Evolutionary conservation across 179 eudicot species (phyloP).

Genomic region (Spinacia oleracea): DNA sequence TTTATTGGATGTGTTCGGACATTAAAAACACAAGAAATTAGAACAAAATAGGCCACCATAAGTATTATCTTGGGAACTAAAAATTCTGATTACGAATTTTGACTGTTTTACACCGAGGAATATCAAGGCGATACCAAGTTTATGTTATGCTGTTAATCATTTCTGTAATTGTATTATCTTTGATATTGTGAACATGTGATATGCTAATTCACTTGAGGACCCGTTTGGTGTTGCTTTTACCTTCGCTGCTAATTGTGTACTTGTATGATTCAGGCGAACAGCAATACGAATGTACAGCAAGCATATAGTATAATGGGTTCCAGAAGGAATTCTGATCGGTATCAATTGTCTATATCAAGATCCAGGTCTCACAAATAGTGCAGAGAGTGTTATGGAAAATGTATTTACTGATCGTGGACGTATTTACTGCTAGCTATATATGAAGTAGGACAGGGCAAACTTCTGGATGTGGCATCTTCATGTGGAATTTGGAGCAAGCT

Average conservation of each 20-base stretch:
- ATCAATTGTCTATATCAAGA: background rate
- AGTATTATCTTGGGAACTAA: too few species aligned
- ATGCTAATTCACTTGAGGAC: background rate
- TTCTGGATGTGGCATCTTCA: background rate
- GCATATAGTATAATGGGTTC: conserved; percentile 1
- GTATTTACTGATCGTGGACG: background rate
- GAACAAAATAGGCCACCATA: too few species aligned
- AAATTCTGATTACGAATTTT: too few species aligned
- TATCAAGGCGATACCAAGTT: background rate
- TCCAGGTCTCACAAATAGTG: background rate
- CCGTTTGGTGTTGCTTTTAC: background rate
- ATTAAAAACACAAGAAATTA: too few species aligned
- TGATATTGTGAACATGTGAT: background rate
- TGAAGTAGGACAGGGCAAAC: background rate
- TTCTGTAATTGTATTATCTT: background rate
- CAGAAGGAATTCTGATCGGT: background rate
- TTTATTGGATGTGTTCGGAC: too few species aligned
- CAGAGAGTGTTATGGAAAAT: background rate
- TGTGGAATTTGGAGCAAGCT: background rate
- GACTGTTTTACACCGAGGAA: background rate
- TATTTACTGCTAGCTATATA: background rate
- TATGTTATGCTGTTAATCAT: background rate
- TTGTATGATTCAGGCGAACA: conserved; percentile 17
- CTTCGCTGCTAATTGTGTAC: background rate
- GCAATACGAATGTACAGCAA: background rate